Conservation (phyloP, 2,329 filamentous ascomycete genomes). For the Aspergillus aculeatinus region DNA sequence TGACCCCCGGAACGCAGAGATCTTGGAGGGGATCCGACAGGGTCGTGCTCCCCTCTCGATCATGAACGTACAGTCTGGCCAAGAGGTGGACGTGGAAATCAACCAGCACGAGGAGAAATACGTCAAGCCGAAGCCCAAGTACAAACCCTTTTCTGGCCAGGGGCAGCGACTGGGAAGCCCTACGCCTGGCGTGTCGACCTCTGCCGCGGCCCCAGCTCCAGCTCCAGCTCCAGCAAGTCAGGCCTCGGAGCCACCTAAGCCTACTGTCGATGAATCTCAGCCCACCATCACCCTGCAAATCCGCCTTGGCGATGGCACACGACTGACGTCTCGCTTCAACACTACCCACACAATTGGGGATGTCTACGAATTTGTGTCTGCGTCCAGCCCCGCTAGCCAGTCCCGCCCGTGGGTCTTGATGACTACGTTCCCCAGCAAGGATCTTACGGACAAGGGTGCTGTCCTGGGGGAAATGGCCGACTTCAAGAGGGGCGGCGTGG, state of each 20-base stretch:
- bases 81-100: constrained; percentile 65
- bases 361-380: constrained; percentile 61
- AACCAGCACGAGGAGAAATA: constrained; percentile 65
- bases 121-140: constrained; percentile 62
- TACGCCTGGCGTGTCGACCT: constrained; percentile 52
- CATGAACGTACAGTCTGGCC: constrained; percentile 61
- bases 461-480: constrained; percentile 49
- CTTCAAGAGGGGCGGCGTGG: constrained; percentile 52
- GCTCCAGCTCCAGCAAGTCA: constrained; percentile 25
- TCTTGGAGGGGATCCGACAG: constrained; percentile 62
- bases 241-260: constrained; percentile 35
- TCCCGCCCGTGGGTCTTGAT: constrained; percentile 59
- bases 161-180: constrained; percentile 65
- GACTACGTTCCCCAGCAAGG: constrained; percentile 66
- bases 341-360: constrained; percentile 64
- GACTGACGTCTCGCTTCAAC: constrained; percentile 63
- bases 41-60: constrained; percentile 63
- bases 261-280: constrained; percentile 56
- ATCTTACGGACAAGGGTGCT: constrained; percentile 56
- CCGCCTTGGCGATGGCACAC: constrained; percentile 62
- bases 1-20: constrained; percentile 61
- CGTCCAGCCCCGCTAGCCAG: constrained; percentile 51
- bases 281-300: constrained; percentile 62
- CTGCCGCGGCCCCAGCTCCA: constrained; percentile 33
- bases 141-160: constrained; percentile 60